phyloP scores from a whole-genome alignment of 2,329 filamentous ascomycete genomes.

The Neurospora sp. region DNA sequence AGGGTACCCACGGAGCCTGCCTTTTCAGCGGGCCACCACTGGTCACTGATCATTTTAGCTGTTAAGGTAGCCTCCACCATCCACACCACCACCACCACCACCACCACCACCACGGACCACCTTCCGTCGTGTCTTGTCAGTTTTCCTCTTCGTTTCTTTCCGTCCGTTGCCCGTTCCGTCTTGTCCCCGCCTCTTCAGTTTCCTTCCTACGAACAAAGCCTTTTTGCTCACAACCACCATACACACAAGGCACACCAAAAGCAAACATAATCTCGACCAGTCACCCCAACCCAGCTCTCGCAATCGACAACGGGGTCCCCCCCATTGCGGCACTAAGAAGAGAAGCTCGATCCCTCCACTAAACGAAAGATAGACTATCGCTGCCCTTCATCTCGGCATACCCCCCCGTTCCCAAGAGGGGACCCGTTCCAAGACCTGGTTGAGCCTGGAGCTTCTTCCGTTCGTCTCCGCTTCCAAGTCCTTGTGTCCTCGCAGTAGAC shows the following conservation, averaged over 20 bases:
- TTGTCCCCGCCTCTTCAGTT: neutral
- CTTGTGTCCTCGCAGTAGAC: neutral
- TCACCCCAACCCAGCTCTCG: neutral
- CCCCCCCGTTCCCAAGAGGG: neutral
- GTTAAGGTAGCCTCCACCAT: neutral
- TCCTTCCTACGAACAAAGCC: neutral
- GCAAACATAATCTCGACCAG: neutral
- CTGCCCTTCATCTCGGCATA: neutral
- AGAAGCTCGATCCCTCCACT: neutral
- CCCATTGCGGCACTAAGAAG: neutral
- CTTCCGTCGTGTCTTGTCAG: neutral
- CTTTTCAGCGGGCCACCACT: neutral
- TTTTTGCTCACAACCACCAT: neutral
- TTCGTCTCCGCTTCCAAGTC: neutral
- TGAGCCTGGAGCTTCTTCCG: neutral
- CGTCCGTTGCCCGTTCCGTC: neutral
- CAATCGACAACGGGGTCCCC: neutral
- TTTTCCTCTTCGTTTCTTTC: neutral
- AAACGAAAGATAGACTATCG: neutral
- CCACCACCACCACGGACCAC: neutral
- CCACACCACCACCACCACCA: neutral
- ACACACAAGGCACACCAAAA: neutral
- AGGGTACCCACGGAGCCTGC: neutral
- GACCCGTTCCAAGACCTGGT: neutral
- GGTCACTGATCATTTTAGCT: neutral